phyloP scores from a whole-genome alignment of 2,329 filamentous ascomycete genomes.

The Diaporthe ilicicola region DNA sequence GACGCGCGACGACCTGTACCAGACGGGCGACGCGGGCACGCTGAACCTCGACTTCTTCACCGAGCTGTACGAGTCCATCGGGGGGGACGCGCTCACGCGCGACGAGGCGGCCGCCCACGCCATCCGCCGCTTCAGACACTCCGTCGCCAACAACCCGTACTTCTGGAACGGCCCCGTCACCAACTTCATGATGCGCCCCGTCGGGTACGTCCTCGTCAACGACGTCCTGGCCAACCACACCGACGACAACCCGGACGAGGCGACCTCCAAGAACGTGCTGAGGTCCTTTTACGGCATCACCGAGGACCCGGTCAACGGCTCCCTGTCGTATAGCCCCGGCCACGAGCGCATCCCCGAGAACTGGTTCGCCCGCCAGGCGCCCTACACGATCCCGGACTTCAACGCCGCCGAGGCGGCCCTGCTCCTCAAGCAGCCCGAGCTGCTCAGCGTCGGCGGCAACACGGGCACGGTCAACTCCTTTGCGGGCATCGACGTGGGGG shows the following conservation, averaged over 20 bases:
- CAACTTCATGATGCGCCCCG: constrained; percentile 41
- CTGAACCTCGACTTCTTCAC: constrained; percentile 37
- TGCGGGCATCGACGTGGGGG: constrained; percentile 36
- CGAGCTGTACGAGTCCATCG: constrained; percentile 35
- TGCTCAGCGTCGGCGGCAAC: constrained; percentile 41
- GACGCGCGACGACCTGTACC: constrained; percentile 40
- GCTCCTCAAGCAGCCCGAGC: constrained; percentile 23
- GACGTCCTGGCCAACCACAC: constrained; percentile 38
- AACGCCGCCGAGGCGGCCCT: constrained; percentile 22
- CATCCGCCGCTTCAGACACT: constrained; percentile 53
- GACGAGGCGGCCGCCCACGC: constrained; percentile 49
- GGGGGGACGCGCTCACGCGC: not conserved
- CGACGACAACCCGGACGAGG: constrained; percentile 45
- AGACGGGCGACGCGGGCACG: constrained; percentile 36
- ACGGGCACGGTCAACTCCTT: constrained; percentile 41
- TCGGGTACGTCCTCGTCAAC: constrained; percentile 21
- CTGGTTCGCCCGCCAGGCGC: constrained; percentile 42
- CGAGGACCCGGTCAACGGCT: constrained; percentile 37
- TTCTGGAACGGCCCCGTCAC: constrained; percentile 42
- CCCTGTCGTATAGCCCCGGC: constrained; percentile 42
- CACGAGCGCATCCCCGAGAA: constrained; percentile 52
- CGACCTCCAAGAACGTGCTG: constrained; percentile 46
- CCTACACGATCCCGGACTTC: constrained; percentile 43
- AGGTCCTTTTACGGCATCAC: constrained; percentile 45
- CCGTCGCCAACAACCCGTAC: constrained; percentile 42